A percentile compares a stretch with the other conserved stretches of the same genome.
phyloP scores from a whole-genome alignment of 2,329 filamentous ascomycete genomes.

The Exserohilum turcica region DNA sequence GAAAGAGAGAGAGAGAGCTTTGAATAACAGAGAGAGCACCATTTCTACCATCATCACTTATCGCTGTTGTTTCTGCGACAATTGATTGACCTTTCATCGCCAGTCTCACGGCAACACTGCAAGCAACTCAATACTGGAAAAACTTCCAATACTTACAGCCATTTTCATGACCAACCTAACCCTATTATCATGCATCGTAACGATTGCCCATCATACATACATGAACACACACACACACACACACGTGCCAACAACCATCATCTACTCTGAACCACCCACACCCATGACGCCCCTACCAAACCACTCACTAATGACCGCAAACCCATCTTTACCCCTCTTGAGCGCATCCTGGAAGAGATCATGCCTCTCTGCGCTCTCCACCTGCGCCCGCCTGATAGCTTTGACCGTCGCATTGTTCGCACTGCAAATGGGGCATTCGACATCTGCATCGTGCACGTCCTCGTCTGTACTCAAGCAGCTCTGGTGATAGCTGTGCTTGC shows the following conservation, averaged over 20 bases:
- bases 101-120: no score
- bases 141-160: no score
- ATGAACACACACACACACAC: no score
- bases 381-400: conserved; percentile 83
- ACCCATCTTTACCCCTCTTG: conserved; percentile 76
- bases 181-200: no score
- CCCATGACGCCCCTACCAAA: conserved; percentile 93
- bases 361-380: conserved; percentile 83
- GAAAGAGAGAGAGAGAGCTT: no score
- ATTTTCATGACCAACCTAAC: no score
- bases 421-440: conserved; percentile 86
- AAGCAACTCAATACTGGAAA: no score
- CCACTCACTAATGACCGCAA: conserved; percentile 91
- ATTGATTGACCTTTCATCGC: no score
- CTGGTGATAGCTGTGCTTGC: conserved; percentile 96
- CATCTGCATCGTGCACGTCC: conserved; percentile 64
- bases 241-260: neutral
- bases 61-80: no score
- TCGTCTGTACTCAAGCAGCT: conserved; percentile 74
- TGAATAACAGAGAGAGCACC: no score
- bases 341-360: conserved; percentile 86
- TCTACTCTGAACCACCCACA: conserved; percentile 42
- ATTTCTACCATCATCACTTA: no score
- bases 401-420: conserved; percentile 84
- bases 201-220: neutral